Percentiles rank a stretch among this genome's conserved stretches.
Conservation (phyloP, 345 rosid species). For the Eucalyptus polybractea region DNA sequence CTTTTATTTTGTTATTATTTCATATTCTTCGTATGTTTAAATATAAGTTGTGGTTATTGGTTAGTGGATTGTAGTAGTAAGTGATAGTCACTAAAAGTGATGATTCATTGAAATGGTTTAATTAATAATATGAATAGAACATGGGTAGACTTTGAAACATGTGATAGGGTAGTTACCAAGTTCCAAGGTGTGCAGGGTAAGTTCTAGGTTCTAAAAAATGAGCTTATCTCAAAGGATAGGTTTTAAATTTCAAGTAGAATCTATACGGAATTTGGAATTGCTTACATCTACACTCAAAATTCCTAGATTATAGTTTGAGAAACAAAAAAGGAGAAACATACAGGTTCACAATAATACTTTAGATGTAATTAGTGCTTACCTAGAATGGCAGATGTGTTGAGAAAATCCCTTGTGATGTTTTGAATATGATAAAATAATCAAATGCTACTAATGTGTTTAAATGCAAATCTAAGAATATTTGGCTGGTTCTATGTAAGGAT, state of each 20-base stretch:
- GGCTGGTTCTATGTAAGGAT: background rate
- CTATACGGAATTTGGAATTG: fast-evolving
- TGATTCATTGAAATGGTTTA: too few species aligned
- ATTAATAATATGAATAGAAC: too few species aligned
- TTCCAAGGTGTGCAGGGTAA: too few species aligned
- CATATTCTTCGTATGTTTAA: too few species aligned
- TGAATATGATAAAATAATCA: background rate
- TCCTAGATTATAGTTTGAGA: background rate
- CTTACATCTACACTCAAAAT: background rate
- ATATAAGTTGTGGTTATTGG: too few species aligned
- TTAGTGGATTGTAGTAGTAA: fast-evolving
- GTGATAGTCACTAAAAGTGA: too few species aligned
- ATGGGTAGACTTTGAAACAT: too few species aligned
- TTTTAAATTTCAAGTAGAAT: too few species aligned
- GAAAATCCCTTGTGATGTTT: background rate
- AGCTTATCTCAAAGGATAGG: too few species aligned
- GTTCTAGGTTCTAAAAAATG: too few species aligned
- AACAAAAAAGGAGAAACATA: background rate
- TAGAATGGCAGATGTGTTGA: background rate
- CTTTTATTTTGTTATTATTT: too few species aligned
- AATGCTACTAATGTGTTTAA: background rate
- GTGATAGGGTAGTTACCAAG: too few species aligned
- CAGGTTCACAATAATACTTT: background rate
- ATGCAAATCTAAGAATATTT: background rate
- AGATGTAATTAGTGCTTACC: background rate